Conservation (phyloP, 2,329 filamentous ascomycete species). For the Fusarium fujikuroi region DNA sequence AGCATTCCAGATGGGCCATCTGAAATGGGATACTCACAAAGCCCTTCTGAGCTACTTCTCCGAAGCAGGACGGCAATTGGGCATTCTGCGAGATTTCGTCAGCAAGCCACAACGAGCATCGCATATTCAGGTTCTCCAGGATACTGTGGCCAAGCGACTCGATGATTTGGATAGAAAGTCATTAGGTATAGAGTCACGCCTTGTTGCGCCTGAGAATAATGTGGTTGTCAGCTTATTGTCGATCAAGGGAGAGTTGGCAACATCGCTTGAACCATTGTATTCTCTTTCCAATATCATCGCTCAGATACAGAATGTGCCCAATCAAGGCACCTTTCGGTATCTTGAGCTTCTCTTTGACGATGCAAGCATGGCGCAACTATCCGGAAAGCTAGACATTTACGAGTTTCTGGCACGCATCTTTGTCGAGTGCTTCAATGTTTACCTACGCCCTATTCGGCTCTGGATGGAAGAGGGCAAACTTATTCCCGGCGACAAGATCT, state of each 20-base stretch:
- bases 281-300: constrained; percentile 71
- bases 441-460: constrained; percentile 78
- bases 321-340: constrained; percentile 72
- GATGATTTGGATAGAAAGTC: constrained; percentile 67
- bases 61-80: constrained; percentile 58
- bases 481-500: constrained; percentile 71
- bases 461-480: constrained; percentile 89
- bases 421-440: constrained; percentile 83
- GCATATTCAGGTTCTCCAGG: constrained; percentile 77
- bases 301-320: constrained; percentile 61
- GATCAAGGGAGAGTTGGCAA: constrained; percentile 67
- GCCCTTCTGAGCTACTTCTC: constrained; percentile 60
- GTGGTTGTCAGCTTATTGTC: constrained; percentile 74
- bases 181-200: constrained; percentile 67
- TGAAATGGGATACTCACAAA: constrained; percentile 62
- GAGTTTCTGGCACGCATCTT: constrained; percentile 75
- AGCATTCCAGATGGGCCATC: constrained; percentile 58
- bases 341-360: constrained; percentile 82
- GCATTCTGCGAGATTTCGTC: constrained; percentile 58
- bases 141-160: constrained; percentile 68
- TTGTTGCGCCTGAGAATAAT: constrained; percentile 64
- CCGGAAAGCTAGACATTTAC: constrained; percentile 71
- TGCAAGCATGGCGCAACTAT: constrained; percentile 74
- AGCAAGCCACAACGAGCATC: constrained; percentile 60
- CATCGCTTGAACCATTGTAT: constrained; percentile 64